Evolutionary conservation across 2,329 filamentous ascomycete species (phyloP), one percentile per base, ranked within the genome.

Genomic region (Diplodia seriata): DNA sequence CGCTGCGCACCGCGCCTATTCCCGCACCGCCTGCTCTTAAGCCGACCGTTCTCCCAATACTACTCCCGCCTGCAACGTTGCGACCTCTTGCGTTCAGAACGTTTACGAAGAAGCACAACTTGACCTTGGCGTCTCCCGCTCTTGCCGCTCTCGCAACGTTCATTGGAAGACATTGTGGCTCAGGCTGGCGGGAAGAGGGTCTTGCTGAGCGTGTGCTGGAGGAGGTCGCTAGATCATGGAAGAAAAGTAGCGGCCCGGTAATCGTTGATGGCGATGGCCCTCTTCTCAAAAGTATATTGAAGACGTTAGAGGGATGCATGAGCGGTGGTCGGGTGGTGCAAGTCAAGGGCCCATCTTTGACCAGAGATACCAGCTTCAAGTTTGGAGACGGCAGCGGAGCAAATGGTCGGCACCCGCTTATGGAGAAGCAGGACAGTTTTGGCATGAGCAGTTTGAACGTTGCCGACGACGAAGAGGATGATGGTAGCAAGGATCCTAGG

Each of bases 31-130:
- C 82, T 43, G 77, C 76, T 8, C 80, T 82, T 66, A 85, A 84
- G 71, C 85, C 89, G 14, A 84, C 85, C 3, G 91, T 98, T 57
- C 85, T 99, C 1, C 93, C 95, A 4, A 95, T 99, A 68, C 85
- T 97, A 43, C 89, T 99, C 4, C 94, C 94, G 3, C 91, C 94
- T 0, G 88, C 93, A 11, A 96, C 92, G 0, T 83, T 99, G 50
- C 87, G 96, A 70, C 94, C 95, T 2, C 85, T 98, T 23, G 96
- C 95, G 9, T 98, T 99, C 76, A 89, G 95, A 56, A 96, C 92
- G 0, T 97, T 99, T 72, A 99, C 95, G 1, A 97, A 97, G 80
- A 99, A 98, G 76, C 93, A 99, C 81, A 96, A 94, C 73, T 84
- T 99, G 67, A 98, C 94, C 0, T 87, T 99, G 65, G 94, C 92